Conservation (phyloP, 768 basidiomycete species). For the Phylloporus rhodoxanthus region DNA sequence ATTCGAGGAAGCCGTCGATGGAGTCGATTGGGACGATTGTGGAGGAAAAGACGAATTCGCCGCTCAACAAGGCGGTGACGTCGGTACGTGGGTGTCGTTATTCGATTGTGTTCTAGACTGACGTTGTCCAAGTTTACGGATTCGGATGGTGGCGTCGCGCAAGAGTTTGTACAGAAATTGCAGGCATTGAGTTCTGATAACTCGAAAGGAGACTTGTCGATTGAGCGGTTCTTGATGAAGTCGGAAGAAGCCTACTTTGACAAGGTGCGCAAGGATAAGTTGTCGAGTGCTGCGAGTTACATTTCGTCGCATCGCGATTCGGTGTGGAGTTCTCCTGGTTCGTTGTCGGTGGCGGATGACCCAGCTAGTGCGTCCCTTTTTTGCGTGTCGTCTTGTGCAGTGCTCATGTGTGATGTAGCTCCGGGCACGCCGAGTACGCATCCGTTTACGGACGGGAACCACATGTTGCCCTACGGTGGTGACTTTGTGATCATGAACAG, state of each 20-base stretch:
- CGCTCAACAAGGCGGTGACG: conserved; percentile 89
- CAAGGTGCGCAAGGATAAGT: conserved; percentile 81
- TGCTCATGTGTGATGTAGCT: conserved; percentile 19
- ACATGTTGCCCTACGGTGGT: conserved; percentile 46
- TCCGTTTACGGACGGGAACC: conserved; percentile 39
- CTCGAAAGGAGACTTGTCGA: conserved; percentile 86
- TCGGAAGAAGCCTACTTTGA: conserved; percentile 93
- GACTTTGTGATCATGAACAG: conserved; percentile 75
- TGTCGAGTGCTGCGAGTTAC: conserved; percentile 75
- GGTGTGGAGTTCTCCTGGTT: conserved; percentile 64
- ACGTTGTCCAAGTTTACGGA: conserved; percentile 70
- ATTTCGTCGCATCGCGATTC: conserved; percentile 77
- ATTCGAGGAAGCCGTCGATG: conserved; percentile 77
- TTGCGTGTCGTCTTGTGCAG: neutral
- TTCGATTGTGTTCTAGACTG: neutral
- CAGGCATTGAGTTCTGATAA: conserved; percentile 76
- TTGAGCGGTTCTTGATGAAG: conserved; percentile 85
- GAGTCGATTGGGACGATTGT: conserved; percentile 90
- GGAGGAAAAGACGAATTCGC: conserved; percentile 86
- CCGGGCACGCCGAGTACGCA: conserved; percentile 47
- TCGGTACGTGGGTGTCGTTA: conserved; percentile 47
- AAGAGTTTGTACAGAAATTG: conserved; percentile 82
- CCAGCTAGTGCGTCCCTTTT: conserved; percentile 56
- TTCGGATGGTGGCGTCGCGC: conserved; percentile 85
- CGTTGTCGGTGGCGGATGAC: conserved; percentile 41